Base-by-base conservation (phyloP, 306 rosid species). In the Fragaria ananassa region DNA sequence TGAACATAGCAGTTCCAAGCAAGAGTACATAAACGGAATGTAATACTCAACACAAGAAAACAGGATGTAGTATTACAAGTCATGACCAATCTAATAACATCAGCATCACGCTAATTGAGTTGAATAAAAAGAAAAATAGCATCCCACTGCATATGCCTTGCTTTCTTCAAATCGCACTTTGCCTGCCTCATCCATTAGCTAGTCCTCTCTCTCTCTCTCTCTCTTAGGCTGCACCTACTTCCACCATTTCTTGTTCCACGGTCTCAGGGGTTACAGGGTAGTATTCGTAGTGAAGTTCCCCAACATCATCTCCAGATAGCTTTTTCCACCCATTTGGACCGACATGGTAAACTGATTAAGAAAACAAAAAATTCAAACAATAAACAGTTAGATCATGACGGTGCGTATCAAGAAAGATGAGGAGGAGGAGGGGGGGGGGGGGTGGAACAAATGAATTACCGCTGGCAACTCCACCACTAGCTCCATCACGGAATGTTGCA, bases 381-480 rank as follows among this genome's bases (percentile, higher is more conserved):
- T 61, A 8, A 61, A 29, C 51, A 23, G 56, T 74, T 5, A 17
- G 18, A 25, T 70, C 78, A 42, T 71, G 47, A 35, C n/a, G 8
- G 27, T 37, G 58, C 51, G 11, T 19, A 37, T 7, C 5, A 4
- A 31, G 73, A 75, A 27, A 42, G 57, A 39, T 15, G 19, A 37
- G 0, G 31, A 29, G 31, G 31, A 29, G 31, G 31, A 29, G 8
- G 44, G 1, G 12, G 8, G 11, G 45, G 44, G 56, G 46, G 27
- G 1, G 37, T 67, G 63, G 57, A 60, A 35, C 21, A 25, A 67
- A 69, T 77, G 18, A 54, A 6, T 8, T 86, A 95, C 98, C 96
- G 54, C 98, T 89, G 25, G 93, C 98, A 80, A 90, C 97, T 82
- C 98, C 99, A 81, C 97, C 99, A 72, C 99, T 95, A 51, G 97